Percentiles rank a stretch among this genome's conserved stretches.
Evolutionary conservation across 768 basidiomycete genomes (phyloP).

Genomic region (Pisolithus marmoratus): DNA sequence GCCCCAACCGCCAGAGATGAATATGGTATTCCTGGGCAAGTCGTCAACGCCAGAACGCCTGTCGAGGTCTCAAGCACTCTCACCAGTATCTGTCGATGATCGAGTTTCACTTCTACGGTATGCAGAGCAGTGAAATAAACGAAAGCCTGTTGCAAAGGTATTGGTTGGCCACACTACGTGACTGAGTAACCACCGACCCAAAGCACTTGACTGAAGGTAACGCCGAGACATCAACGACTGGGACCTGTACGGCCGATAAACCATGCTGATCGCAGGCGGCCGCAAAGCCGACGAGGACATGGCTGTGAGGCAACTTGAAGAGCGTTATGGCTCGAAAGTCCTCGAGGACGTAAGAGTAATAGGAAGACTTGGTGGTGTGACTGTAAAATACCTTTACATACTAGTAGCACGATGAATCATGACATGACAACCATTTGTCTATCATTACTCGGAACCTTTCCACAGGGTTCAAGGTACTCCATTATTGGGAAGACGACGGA

Average conservation of each 20-base stretch:
- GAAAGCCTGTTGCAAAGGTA: constrained; percentile 15
- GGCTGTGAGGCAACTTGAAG: constrained; percentile 18
- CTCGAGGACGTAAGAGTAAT: constrained; percentile 1
- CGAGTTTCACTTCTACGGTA: constrained; percentile 20
- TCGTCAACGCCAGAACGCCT: not conserved
- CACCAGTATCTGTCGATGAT: constrained; percentile 22
- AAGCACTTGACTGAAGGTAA: constrained; percentile 14
- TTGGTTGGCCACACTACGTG: not conserved
- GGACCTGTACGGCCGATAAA: constrained; percentile 16
- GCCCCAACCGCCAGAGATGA: constrained; percentile 70
- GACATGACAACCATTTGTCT: too few relatives aligned
- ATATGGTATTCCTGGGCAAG: constrained; percentile 52
- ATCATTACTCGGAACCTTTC: too few relatives aligned
- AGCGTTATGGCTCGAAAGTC: constrained; percentile 10
- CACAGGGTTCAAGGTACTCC: too few relatives aligned
- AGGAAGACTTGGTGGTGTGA: too few relatives aligned
- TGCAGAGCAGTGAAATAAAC: constrained; percentile 27
- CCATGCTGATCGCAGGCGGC: constrained; percentile 20
- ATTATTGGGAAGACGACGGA: too few relatives aligned
- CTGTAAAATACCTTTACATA: too few relatives aligned
- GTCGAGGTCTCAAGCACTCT: constrained; percentile 1
- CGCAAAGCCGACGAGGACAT: constrained; percentile 28
- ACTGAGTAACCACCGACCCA: constrained; percentile 14
- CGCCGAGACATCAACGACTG: constrained; percentile 2
- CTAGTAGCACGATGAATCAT: too few relatives aligned